phyloP scores from a whole-genome alignment of 208 protist genomes.

The Crithidia thermophila region DNA sequence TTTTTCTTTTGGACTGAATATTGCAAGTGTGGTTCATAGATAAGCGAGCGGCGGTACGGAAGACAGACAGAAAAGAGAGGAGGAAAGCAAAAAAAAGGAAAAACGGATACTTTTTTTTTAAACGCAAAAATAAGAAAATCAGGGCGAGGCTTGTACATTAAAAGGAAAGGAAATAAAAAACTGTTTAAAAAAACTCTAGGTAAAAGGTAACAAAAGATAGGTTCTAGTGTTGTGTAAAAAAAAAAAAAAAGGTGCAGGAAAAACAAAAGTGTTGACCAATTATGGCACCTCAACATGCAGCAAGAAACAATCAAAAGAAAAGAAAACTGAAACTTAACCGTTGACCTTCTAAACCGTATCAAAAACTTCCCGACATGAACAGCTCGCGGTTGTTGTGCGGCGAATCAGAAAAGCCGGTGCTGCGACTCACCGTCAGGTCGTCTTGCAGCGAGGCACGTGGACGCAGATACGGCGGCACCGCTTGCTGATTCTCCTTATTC shows the following conservation, averaged over 20 bases:
- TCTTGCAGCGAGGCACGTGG: constrained; percentile 22
- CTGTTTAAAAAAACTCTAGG: constrained; percentile 9
- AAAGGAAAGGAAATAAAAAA: constrained; percentile 20
- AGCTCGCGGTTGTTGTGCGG: constrained; percentile 12
- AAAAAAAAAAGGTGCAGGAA: background rate
- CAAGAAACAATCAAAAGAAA: background rate
- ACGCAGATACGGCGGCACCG: constrained; percentile 12
- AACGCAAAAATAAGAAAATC: constrained; percentile 5
- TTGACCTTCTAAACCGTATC: background rate
- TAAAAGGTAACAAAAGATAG: constrained; percentile 28
- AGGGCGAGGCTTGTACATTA: background rate
- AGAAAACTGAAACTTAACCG: too few species aligned
- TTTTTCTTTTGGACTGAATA: background rate
- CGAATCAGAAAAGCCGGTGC: constrained; percentile 22
- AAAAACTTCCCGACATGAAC: constrained; percentile 1
- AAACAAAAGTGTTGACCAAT: constrained; percentile 3
- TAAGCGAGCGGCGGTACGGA: background rate
- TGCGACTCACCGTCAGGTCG: constrained; percentile 31
- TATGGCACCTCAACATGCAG: background rate
- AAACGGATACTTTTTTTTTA: background rate
- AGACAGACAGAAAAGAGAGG: constrained; percentile 1
- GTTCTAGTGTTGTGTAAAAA: background rate
- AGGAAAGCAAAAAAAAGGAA: constrained; percentile 7
- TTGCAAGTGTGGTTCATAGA: background rate
- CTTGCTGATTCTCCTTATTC: constrained; percentile 20